These are phyloP conservation scores for Dactylellina drechsleri DNA, from an alignment of 2,329 filamentous ascomycete species.

Conservation along the genomic window DNA sequence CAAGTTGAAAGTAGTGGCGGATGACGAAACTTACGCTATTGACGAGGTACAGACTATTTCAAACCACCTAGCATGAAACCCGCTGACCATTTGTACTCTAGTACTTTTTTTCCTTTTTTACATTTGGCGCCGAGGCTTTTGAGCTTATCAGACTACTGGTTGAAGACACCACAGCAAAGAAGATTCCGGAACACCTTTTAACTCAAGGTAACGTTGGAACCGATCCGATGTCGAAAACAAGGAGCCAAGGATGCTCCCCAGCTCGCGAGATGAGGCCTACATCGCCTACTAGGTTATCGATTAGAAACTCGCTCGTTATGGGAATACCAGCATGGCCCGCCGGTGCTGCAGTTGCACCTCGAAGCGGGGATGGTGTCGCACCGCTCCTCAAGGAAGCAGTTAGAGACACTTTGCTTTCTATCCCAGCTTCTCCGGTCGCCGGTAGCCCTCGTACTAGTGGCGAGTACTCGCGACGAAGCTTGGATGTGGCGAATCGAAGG, in stretches of 20 bases:
- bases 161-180: slow-evolving; percentile 70
- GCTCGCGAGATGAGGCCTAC: slow-evolving; percentile 41
- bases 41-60: slow-evolving; percentile 74
- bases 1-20: slow-evolving; percentile 91
- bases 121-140: slow-evolving; percentile 82
- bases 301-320: slow-evolving; percentile 34
- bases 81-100: slow-evolving; percentile 62
- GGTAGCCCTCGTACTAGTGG: slow-evolving; percentile 68
- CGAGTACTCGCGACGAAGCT: slow-evolving; percentile 67
- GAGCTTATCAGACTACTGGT: slow-evolving; percentile 78
- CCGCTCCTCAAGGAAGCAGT: slow-evolving; percentile 65
- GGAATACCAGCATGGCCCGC: slow-evolving; percentile 36
- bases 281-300: slow-evolving; percentile 28
- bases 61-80: background rate
- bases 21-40: slow-evolving; percentile 91
- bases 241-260: slow-evolving; percentile 31
- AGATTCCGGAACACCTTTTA: slow-evolving; percentile 59
- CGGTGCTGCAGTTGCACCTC: slow-evolving; percentile 6
- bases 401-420: slow-evolving; percentile 70
- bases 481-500: slow-evolving; percentile 66
- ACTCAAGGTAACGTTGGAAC: slow-evolving; percentile 27
- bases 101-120: slow-evolving; percentile 98
- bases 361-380: slow-evolving; percentile 26
- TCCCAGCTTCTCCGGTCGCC: slow-evolving; percentile 63
- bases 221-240: slow-evolving; percentile 17